These are phyloP conservation scores for Carex pumila DNA, from an alignment of 176 grass and related monocot species.

Conservation along the genomic window DNA sequence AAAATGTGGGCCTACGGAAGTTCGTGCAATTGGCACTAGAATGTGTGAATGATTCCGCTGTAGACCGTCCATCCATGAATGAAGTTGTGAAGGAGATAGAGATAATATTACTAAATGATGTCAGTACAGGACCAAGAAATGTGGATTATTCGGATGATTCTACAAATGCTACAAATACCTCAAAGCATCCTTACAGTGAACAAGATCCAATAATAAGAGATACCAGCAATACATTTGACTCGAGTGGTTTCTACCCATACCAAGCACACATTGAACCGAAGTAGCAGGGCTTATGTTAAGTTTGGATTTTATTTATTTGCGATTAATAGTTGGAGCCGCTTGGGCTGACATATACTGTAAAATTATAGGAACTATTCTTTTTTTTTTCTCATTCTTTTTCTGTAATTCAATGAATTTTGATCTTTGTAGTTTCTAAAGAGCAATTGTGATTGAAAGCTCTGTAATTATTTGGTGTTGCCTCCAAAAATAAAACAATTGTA, in stretches of 20 bases:
- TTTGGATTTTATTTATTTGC: constrained; percentile 2
- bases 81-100: constrained; percentile 78
- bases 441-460: neutral
- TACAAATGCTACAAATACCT: neutral
- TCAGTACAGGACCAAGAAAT: neutral
- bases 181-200: constrained; percentile 2
- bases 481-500: neutral
- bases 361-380: neutral
- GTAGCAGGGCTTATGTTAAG: neutral
- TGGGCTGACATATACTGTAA: neutral
- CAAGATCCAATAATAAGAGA: constrained; percentile 21
- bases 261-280: constrained; percentile 15
- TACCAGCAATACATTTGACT: constrained; percentile 3
- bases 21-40: constrained; percentile 73
- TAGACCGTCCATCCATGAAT: constrained; percentile 53
- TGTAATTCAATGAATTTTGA: neutral
- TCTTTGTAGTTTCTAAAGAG: neutral
- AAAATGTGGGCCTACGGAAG: constrained; percentile 34
- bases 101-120: constrained; percentile 34
- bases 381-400: neutral
- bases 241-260: constrained; percentile 9
- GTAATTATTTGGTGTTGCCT: neutral
- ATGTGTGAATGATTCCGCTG: constrained; percentile 46
- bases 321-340: neutral
- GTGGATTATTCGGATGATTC: neutral